Evolutionary conservation across 2,329 filamentous ascomycete species (phyloP), one percentile per base, ranked within the genome.

Genomic region (Elsinoe batatas): DNA sequence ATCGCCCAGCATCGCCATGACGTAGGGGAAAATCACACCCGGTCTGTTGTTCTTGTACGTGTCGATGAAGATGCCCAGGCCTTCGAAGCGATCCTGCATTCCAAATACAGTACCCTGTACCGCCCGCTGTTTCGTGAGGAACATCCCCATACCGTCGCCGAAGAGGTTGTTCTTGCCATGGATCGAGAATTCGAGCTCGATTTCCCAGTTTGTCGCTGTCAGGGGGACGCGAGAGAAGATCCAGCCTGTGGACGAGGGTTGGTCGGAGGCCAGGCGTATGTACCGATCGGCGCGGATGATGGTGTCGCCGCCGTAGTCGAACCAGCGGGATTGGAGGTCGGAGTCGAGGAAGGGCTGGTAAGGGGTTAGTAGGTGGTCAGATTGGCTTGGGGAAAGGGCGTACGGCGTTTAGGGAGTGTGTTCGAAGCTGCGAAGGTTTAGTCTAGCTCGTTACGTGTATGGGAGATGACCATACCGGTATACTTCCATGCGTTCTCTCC

Each of bases 41-140:
- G 93, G 91, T 12, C 93, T 84, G 76, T 96, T 95, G 77, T 98
- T 98, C 83, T 98, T 98, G 79, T 98, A 98, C 43, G 93, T 98
- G 70, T 98, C 93, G 74, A 98, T 82, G 76, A 96, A 97, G 71
- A 98, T 80, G 55, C 90, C 93, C 46, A 98, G 79, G 3, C 93
- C 93, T 70, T 98, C 91, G 64, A 97, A 98, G 61, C 82, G 82
- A 73, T 98, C 91, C 30, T 79, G 77, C 62, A 84, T 85, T 51
- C 93, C 93, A 71, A 98, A 98, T 36, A 98, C 91, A 10, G 83
- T 79, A 13, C 93, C 93, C 58, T 77, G 73, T 64, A 84, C 80
- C 32, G 82, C 91, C 61, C 93, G 88, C 72, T 95, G 84, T 73
- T 95, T 95, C 63, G 91, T 97, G 67, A 98, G 80, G 93, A 93